Base-by-base conservation (phyloP, 2,329 filamentous ascomycete genomes). In the Xylariaceae sp. region DNA sequence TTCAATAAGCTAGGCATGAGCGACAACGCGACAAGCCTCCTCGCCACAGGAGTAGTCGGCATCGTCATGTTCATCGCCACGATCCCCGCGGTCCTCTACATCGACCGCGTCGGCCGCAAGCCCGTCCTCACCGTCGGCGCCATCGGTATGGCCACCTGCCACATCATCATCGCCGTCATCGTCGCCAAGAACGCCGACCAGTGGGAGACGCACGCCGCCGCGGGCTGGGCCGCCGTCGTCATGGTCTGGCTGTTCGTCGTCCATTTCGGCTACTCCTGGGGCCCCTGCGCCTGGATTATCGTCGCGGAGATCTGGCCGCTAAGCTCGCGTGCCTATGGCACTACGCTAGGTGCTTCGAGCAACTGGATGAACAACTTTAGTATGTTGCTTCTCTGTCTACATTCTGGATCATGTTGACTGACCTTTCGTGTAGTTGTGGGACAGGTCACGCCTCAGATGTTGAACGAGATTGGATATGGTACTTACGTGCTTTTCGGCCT, bases 221-320 rank as follows among this genome's bases (percentile, higher is more conserved):
- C 83, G 0, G 85, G 85, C 1, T 89, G 86, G 86, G 85, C 83
- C 0, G 82, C 74, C 4, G 69, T 74, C 2, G 65, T 59, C 39
- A 83, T 86, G 76, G 79, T 86, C 8, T 89, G 85, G 84, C 69
- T 89, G 0, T 89, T 86, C 49, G 79, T 87, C 19, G 68, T 87
- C 22, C 77, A 85, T 61, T 89, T 89, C 54, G 86, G 82, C 22
- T 88, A 87, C 58, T 81, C 76, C 0, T 89, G 85, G 85, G 83
- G 84, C 0, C 85, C 84, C 2, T 83, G 79, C 52, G 76, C 81
- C 0, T 89, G 85, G 85, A 85, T 87, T 45, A 72, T 89, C 41
- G 75, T 87, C 1, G 78, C 83, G 2, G 85, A 89, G 63, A 79
- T 89, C 32, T 89, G 82, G 80, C 85, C 85, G 0, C 64, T 88